Conservation (phyloP, 2,329 filamentous ascomycete species). For the Apiospora pterosperma region DNA sequence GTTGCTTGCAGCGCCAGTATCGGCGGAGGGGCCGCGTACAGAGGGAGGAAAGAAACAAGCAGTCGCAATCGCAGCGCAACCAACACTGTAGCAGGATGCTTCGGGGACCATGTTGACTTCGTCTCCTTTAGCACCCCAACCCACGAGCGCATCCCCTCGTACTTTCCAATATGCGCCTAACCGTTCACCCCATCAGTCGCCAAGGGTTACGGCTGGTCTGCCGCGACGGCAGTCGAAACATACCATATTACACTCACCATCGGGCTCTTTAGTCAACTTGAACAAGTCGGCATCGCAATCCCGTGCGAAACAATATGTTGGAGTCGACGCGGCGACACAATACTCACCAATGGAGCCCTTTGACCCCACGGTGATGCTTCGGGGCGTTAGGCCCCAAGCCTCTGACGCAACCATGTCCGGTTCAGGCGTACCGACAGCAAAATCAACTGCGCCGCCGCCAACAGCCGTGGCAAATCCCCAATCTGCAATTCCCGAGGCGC, state of each 20-base stretch:
- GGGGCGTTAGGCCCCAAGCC: constrained; percentile 15
- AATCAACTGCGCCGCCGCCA: constrained; percentile 2
- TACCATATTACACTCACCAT: constrained; percentile 26
- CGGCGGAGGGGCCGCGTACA: not conserved
- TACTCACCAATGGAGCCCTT: constrained; percentile 47
- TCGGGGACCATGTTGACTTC: constrained; percentile 57
- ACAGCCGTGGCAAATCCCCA: constrained; percentile 7
- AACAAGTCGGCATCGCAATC: constrained; percentile 22
- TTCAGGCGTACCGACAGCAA: not conserved
- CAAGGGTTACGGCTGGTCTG: constrained; percentile 36
- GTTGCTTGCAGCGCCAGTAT: not conserved
- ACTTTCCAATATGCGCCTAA: constrained; percentile 48
- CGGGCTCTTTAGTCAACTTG: constrained; percentile 15
- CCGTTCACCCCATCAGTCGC: constrained; percentile 38
- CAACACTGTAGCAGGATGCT: constrained; percentile 39
- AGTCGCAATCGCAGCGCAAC: not conserved
- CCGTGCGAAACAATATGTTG: constrained; percentile 39
- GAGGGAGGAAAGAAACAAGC: not conserved
- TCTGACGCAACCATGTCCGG: not conserved
- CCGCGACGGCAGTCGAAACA: constrained; percentile 37
- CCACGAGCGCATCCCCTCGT: constrained; percentile 50
- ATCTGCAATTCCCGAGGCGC: constrained; percentile 7
- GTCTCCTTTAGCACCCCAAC: constrained; percentile 48
- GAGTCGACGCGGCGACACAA: constrained; percentile 45
- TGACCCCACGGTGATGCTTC: constrained; percentile 33